These are phyloP conservation scores for Pestalotiopsis sp. DNA, from an alignment of 2,329 filamentous ascomycete genomes.

Conservation along the genomic window DNA sequence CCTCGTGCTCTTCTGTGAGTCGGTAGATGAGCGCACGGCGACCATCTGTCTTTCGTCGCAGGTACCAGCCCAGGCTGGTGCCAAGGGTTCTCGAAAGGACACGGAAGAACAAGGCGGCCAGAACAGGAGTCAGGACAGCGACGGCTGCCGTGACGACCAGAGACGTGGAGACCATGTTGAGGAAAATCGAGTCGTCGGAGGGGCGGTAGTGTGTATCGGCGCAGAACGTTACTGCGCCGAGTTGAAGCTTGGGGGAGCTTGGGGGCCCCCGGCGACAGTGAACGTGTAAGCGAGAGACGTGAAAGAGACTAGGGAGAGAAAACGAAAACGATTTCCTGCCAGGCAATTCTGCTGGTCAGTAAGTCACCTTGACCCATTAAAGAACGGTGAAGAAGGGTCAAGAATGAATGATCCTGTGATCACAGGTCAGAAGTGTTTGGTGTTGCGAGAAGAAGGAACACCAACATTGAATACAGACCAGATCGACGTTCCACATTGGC, in stretches of 20 bases:
- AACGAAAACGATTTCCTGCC: not conserved
- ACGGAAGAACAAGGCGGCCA: conserved; percentile 31
- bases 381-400: not conserved
- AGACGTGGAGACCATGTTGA: conserved; percentile 27
- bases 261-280: not conserved
- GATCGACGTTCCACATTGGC: conserved; percentile 2
- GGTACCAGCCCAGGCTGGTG: conserved; percentile 57
- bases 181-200: not conserved
- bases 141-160: conserved; percentile 27
- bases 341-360: not conserved
- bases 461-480: not conserved
- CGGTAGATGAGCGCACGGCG: conserved; percentile 61
- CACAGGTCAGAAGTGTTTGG: not conserved
- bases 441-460: not conserved
- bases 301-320: not conserved
- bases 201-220: not conserved
- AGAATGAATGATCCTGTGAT: not conserved
- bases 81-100: conserved; percentile 43
- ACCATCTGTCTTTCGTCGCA: conserved; percentile 66
- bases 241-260: not conserved
- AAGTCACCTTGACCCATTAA: conserved; percentile 6
- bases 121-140: conserved; percentile 31
- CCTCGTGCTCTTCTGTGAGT: conserved; percentile 48
- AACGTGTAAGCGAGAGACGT: not conserved
- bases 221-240: not conserved